These are phyloP conservation scores for Xerocomus amazonicus DNA, from an alignment of 1,284 basidiomycete species.

Conservation along the genomic window DNA sequence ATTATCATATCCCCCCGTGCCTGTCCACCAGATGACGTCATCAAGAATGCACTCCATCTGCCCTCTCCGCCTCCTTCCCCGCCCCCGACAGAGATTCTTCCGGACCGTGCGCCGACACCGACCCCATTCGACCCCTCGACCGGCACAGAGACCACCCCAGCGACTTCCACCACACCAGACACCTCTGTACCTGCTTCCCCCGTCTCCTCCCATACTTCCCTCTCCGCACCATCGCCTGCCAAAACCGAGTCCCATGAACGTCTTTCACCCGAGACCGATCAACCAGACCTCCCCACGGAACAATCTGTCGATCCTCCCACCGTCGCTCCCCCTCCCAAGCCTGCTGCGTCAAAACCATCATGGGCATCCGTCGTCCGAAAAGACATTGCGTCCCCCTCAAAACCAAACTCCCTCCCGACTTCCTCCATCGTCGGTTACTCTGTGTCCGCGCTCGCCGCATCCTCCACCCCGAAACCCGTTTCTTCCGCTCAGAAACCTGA, in stretches of 20 bases:
- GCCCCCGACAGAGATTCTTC: conserved; percentile 20
- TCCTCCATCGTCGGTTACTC: conserved; percentile 69
- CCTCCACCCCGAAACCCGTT: conserved; percentile 33
- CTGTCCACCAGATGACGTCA: conserved; percentile 52
- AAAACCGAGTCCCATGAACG: conserved; percentile 13
- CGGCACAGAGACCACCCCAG: conserved; percentile 38
- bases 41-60: conserved; percentile 49
- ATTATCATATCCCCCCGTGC: conserved; percentile 64
- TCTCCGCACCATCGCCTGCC: conserved; percentile 38
- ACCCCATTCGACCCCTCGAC: conserved; percentile 27
- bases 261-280: conserved; percentile 1
- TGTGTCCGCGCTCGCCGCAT: conserved; percentile 32
- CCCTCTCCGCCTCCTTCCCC: conserved; percentile 54
- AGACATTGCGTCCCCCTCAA: conserved; percentile 37
- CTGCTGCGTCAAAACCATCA: conserved; percentile 41
- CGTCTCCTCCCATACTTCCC: conserved; percentile 55
- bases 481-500: conserved; percentile 50
- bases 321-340: conserved; percentile 16
- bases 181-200: conserved; percentile 56
- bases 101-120: conserved; percentile 10
- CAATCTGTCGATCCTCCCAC: neutral
- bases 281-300: neutral
- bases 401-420: conserved; percentile 48
- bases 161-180: conserved; percentile 41
- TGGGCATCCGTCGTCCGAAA: conserved; percentile 74